phyloP scores from a whole-genome alignment of 495 filamentous ascomycete species.

The Trypethelium eluteriae region DNA sequence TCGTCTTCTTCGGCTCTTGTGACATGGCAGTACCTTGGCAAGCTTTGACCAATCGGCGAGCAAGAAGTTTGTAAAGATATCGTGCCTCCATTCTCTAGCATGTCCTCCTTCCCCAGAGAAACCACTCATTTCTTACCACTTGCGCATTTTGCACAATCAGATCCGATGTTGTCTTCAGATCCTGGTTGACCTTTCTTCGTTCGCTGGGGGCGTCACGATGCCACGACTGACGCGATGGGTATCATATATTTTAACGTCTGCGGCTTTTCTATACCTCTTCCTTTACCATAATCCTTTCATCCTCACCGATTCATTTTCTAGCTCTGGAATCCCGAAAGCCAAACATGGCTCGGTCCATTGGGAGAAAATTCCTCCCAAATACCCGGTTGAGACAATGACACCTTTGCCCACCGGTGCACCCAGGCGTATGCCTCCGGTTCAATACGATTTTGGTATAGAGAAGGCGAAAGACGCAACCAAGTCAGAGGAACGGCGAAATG shows the following conservation, averaged over 20 bases:
- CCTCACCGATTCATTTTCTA: neutral
- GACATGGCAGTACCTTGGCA: neutral
- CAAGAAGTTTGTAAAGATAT: neutral
- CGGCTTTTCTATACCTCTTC: conserved; percentile 4
- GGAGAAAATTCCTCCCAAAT: conserved; percentile 17
- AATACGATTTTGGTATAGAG: conserved; percentile 29
- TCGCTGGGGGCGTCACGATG: neutral
- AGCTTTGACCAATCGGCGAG: neutral
- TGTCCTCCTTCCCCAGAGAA: neutral
- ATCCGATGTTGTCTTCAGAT: neutral
- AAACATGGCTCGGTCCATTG: conserved; percentile 14
- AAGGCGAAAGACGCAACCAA: conserved; percentile 19
- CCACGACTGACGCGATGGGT: conserved; percentile 9
- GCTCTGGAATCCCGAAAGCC: neutral
- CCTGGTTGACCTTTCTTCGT: neutral
- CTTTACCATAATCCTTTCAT: conserved; percentile 11
- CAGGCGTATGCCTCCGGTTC: conserved; percentile 24
- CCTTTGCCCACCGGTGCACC: conserved; percentile 20
- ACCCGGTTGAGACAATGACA: conserved; percentile 16
- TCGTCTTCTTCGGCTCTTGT: too few relatives aligned
- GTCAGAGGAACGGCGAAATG: conserved; percentile 23
- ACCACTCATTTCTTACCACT: neutral
- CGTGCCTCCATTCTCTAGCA: neutral
- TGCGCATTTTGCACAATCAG: neutral
- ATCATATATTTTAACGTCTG: neutral